Evolutionary conservation across 371 early-diverging fungal genomes (phyloP).

Genomic region (Rhizomucor pusillus): DNA sequence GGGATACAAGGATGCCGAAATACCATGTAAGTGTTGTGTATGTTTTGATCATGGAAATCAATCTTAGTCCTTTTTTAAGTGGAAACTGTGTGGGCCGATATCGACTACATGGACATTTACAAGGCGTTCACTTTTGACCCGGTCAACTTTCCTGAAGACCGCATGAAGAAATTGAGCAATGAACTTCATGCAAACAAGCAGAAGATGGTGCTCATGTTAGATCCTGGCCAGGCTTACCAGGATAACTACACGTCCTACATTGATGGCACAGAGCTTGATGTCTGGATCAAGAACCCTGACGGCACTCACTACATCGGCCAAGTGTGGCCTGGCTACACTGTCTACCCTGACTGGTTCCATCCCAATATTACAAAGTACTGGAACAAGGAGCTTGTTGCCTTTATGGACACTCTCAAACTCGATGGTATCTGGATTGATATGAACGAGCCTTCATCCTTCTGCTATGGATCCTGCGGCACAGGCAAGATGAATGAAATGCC

Average conservation of each 20-base stretch:
- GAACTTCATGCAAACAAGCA: slow-evolving; percentile 38
- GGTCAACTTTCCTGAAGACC: slow-evolving; percentile 34
- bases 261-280: slow-evolving; percentile 33
- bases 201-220: slow-evolving; percentile 47
- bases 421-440: slow-evolving; percentile 67
- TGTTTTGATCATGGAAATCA: not conserved
- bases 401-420: slow-evolving; percentile 7
- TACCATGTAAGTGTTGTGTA: slow-evolving; percentile 50
- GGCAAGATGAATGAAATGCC: slow-evolving; percentile 21
- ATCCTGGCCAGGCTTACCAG: slow-evolving; percentile 42
- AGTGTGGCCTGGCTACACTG: slow-evolving; percentile 70
- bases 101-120: slow-evolving; percentile 61
- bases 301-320: slow-evolving; percentile 49
- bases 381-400: slow-evolving; percentile 13
- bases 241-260: slow-evolving; percentile 41
- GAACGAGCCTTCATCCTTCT: slow-evolving; percentile 69
- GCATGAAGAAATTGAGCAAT: slow-evolving; percentile 23
- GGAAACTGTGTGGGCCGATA: slow-evolving; percentile 69
- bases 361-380: slow-evolving; percentile 11
- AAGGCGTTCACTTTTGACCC: slow-evolving; percentile 53
- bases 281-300: slow-evolving; percentile 49
- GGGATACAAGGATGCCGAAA: slow-evolving; percentile 43
- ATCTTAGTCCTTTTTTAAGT: slow-evolving; percentile 1
- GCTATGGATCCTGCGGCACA: slow-evolving; percentile 19
- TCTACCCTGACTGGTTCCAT: slow-evolving; percentile 25